Percentiles rank a stretch among this genome's conserved stretches.
Evolutionary conservation across 1,284 basidiomycete genomes (phyloP).

Genomic region (Anthracocystis setariae): DNA sequence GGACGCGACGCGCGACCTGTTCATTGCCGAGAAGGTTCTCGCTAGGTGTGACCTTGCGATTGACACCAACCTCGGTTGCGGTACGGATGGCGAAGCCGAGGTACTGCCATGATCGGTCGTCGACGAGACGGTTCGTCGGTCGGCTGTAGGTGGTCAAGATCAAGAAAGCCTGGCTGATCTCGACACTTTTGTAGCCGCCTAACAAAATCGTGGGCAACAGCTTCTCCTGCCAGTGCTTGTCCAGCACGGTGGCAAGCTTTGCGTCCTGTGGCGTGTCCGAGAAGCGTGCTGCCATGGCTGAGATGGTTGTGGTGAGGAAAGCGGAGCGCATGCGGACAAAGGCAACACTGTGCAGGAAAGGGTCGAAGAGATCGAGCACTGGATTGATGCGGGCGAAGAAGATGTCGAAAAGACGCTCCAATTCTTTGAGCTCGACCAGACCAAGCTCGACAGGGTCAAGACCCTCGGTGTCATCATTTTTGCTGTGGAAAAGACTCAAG

Average conservation of each 20-base stretch:
- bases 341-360: slow-evolving; percentile 55
- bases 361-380: slow-evolving; percentile 56
- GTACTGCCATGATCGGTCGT: slow-evolving; percentile 63
- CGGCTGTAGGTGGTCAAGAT: slow-evolving; percentile 56
- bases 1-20: slow-evolving; percentile 53
- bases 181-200: slow-evolving; percentile 60
- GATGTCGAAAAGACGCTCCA: slow-evolving; percentile 57
- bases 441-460: slow-evolving; percentile 53
- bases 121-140: slow-evolving; percentile 54
- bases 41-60: slow-evolving; percentile 50
- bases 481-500: slow-evolving; percentile 55
- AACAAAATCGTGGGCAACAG: slow-evolving; percentile 55
- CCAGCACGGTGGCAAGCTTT: slow-evolving; percentile 48
- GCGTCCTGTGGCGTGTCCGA: slow-evolving; percentile 50
- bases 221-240: slow-evolving; percentile 55
- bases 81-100: slow-evolving; percentile 60
- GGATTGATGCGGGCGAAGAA: slow-evolving; percentile 62
- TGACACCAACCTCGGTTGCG: slow-evolving; percentile 61
- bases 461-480: slow-evolving; percentile 54
- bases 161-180: slow-evolving; percentile 59
- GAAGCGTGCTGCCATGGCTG: slow-evolving; percentile 54
- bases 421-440: slow-evolving; percentile 50
- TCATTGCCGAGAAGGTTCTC: slow-evolving; percentile 49
- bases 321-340: slow-evolving; percentile 57
- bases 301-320: slow-evolving; percentile 58